Conservation (phyloP, 345 rosid species). For the Salix viminalis region DNA sequence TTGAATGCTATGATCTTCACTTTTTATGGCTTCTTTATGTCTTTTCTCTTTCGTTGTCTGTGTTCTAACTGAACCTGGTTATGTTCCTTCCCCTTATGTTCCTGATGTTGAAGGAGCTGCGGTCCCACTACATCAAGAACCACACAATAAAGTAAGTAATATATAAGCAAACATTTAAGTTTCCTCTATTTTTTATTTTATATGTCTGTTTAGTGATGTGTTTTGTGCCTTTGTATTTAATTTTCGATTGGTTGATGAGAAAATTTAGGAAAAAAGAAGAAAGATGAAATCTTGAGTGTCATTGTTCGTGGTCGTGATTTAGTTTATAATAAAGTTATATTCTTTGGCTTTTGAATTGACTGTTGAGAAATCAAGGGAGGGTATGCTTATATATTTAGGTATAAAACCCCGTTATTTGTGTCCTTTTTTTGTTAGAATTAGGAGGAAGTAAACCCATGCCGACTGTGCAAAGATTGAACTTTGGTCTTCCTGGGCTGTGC, state of each 20-base stretch:
- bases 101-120: constrained; percentile 55
- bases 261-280: background rate
- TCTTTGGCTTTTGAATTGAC: background rate
- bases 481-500: background rate
- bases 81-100: constrained; percentile 46
- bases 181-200: background rate
- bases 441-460: background rate
- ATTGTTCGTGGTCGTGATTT: background rate
- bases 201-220: background rate
- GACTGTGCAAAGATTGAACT: background rate
- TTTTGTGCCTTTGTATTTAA: background rate
- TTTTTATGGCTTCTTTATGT: constrained; percentile 41
- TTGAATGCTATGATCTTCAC: constrained; percentile 45
- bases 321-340: background rate
- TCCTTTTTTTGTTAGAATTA: background rate
- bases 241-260: background rate
- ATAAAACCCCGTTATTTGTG: background rate
- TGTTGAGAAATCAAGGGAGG: background rate
- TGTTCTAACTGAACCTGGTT: constrained; percentile 56
- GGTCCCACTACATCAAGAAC: constrained; percentile 25
- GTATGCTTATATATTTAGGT: background rate
- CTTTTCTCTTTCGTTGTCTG: constrained; percentile 40
- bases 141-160: constrained; percentile 26
- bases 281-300: background rate
- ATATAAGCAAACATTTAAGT: background rate